These are phyloP conservation scores for Termitomyces sp. DNA, from an alignment of 768 basidiomycete genomes.

Conservation along the genomic window DNA sequence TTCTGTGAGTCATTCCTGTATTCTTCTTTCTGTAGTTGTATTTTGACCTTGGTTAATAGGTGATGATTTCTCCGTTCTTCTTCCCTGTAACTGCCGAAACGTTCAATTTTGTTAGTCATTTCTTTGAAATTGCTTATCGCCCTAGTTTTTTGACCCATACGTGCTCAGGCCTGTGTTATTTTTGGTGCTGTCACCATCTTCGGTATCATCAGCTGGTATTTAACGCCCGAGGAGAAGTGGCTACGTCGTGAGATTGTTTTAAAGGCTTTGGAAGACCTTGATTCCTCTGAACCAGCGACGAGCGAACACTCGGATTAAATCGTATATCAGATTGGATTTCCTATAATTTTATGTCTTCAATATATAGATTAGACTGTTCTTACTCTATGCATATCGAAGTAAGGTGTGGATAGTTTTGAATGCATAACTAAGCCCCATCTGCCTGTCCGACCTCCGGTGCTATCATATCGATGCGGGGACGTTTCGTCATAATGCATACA, in stretches of 20 bases:
- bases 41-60: slow-evolving; percentile 37
- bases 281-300: slow-evolving; percentile 4
- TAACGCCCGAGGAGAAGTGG: slow-evolving; percentile 81
- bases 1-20: slow-evolving; percentile 51
- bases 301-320: neutral
- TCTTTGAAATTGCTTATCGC: neutral
- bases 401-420: no score
- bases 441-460: no score
- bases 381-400: neutral
- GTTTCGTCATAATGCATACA: no score
- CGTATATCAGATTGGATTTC: neutral
- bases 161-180: slow-evolving; percentile 66
- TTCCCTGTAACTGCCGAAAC: slow-evolving; percentile 76
- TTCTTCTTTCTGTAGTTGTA: neutral
- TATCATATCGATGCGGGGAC: no score
- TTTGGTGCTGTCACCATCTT: slow-evolving; percentile 78
- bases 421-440: no score
- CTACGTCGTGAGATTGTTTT: slow-evolving; percentile 62
- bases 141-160: neutral
- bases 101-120: slow-evolving; percentile 78
- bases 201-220: slow-evolving; percentile 73
- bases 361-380: neutral
- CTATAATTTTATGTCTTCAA: neutral
- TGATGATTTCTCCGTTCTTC: slow-evolving; percentile 83
- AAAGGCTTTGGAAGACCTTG: slow-evolving; percentile 41